Evolutionary conservation across 768 basidiomycete species (phyloP), one percentile per base, ranked within the genome.

Genomic region (Leucocoprinus birnbaumii): DNA sequence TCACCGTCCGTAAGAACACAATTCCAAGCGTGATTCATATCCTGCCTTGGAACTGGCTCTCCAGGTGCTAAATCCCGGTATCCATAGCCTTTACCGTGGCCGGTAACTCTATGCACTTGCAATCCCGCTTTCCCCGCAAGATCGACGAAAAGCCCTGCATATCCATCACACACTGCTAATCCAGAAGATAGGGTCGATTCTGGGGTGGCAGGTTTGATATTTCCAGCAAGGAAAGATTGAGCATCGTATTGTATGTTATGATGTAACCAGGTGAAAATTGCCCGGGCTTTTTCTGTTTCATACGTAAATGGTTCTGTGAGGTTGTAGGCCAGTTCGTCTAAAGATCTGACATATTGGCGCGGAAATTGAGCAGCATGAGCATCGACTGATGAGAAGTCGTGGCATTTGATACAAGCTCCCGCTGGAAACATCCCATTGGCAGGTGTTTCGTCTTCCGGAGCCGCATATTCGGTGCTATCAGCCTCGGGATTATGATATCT

Each of bases 131-230:
- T 58, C 52, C 71, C 66, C n/a, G 73, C 72, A 16, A 80, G 67
- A 43, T 62, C 60, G 44, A 66, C 59, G 59, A 77, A 80, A 24
- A 80, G 60, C 3, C 74, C 76, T 3, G 77, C 74, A 59, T 78
- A 79, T 16, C 79, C 79, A 48, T 77, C 77, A 56, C 79, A 80
- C 9, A 79, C 77, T 27, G 78, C 79, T 3, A 78, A 63, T 2
- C 79, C 79, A 22, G 74, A 72, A 1, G 62, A 60, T 0, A 79
- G 63, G 8, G 73, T 76, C 6, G 70, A 67, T 43, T 73, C 70
- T 16, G 75, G 66, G 2, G 76, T 73, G 1, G 70, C 61, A 37
- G 61, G 51, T 51, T 65, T 61, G 45, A 79, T 42, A 53, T 74
- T 74, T 25, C 74, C 75, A 6, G 74, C 71, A 55, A 79, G 71